Base-by-base conservation (phyloP, 2,329 filamentous ascomycete species). In the Pseudopithomyces maydicus region DNA sequence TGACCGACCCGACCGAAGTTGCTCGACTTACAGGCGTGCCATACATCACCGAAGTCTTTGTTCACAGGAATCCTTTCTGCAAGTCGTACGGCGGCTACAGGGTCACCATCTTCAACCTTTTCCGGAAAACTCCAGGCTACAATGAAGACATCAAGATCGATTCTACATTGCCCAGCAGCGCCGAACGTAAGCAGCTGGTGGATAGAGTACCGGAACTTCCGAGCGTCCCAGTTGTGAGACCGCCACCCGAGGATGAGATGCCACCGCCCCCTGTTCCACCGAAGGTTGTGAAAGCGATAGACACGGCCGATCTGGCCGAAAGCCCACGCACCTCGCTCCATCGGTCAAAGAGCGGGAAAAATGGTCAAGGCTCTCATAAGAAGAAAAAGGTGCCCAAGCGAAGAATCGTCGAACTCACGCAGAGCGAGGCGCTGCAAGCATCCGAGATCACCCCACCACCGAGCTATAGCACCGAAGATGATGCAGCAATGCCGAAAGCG, bases 51-150 rank as follows among this genome's bases (percentile, higher is more conserved):
- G 94, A 98, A 74, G 88, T 99, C 32, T 99, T 93, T 84, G 90
- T 99, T 15, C 86, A 90, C 59, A 91, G 92, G 20, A 99, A 99
- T 68, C 91, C 93, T 0, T 97, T 98, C 69, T 90, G 90, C 42
- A 91, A 90, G 66, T 93, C 92, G 1, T 91, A 97, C 72, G 84
- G 88, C 57, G 88, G 90, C 66, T 96, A 97, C 73, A 88, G 95
- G 47, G 83, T 96, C 62, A 90, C 88, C 19, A 96, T 98, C 61
- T 97, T 99, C 86, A 99, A 98, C 69, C 82, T 98, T 2, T 99
- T 99, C 82, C 87, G 95, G 61, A 88, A 87, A 57, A 92, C 91
- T 0, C 91, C 94, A 11, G 95, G 95, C 5, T 96, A 95, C 70
- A 90, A 88, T 0, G 91, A 97, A 63, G 95, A 99, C 71, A 88